Conservation (phyloP, 192 early-diverging fungal genomes). For the Dimargaris verticillata region DNA sequence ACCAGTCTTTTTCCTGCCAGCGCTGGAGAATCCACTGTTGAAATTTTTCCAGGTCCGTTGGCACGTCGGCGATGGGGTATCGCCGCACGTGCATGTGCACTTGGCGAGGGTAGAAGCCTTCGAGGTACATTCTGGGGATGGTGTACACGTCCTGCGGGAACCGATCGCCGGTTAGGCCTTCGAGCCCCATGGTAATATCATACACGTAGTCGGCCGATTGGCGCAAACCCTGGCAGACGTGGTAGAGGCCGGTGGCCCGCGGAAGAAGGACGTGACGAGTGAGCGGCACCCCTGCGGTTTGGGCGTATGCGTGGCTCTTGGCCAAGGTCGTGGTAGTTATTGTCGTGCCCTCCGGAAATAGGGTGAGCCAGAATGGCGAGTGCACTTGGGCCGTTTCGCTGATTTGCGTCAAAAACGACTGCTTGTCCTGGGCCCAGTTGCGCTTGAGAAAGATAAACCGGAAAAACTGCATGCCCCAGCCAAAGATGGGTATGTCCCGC, state of each 20-base stretch:
- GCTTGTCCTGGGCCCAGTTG: constrained; percentile 61
- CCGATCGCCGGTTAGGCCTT: constrained; percentile 48
- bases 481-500: constrained; percentile 72
- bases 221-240: constrained; percentile 48
- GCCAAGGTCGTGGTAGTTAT: constrained; percentile 56
- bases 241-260: constrained; percentile 62
- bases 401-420: constrained; percentile 39
- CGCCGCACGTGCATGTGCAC: constrained; percentile 71
- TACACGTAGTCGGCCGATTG: constrained; percentile 55
- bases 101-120: constrained; percentile 48
- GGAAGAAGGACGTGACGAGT: constrained; percentile 58
- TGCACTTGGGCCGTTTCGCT: constrained; percentile 31
- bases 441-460: constrained; percentile 90
- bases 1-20: constrained; percentile 71
- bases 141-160: constrained; percentile 76
- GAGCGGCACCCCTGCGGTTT: background rate
- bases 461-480: constrained; percentile 76
- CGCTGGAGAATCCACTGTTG: constrained; percentile 54
- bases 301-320: constrained; percentile 51
- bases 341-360: constrained; percentile 95
- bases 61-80: constrained; percentile 44
- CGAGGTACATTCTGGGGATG: constrained; percentile 55
- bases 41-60: constrained; percentile 52
- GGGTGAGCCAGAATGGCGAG: constrained; percentile 72
- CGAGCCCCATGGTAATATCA: constrained; percentile 81